Conservation (phyloP, 116 monocot genomes). For the Trichopus zeylanicus region DNA sequence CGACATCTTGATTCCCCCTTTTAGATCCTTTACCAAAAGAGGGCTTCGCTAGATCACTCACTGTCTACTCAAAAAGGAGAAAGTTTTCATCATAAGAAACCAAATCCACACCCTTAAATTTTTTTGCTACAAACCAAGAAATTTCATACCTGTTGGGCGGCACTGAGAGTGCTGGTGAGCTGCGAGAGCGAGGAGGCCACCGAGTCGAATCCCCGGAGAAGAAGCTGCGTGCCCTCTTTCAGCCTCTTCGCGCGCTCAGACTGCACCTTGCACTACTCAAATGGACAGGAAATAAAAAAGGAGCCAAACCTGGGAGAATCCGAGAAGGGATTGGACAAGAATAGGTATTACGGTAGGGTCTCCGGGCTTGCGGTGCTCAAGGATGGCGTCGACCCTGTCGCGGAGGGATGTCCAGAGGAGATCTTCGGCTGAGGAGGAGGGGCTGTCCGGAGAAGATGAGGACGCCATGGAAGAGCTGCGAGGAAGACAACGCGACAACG, state of each 20-base stretch:
- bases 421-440: slow-evolving; percentile 50
- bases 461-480: slow-evolving; percentile 21
- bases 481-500: too few species aligned
- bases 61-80: slow-evolving; percentile 33
- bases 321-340: slow-evolving; percentile 3
- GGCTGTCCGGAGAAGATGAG: slow-evolving; percentile 22
- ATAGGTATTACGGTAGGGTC: background rate
- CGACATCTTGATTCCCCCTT: slow-evolving; percentile 20
- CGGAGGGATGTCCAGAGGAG: slow-evolving; percentile 60
- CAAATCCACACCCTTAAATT: too few species aligned
- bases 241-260: slow-evolving; percentile 46
- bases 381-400: slow-evolving; percentile 49
- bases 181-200: slow-evolving; percentile 73
- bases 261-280: slow-evolving; percentile 15
- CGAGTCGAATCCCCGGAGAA: slow-evolving; percentile 80
- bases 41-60: slow-evolving; percentile 38
- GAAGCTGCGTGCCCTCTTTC: slow-evolving; percentile 61
- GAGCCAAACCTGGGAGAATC: background rate
- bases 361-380: slow-evolving; percentile 37
- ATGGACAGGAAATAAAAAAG: background rate
- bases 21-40: slow-evolving; percentile 21
- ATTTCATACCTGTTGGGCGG: slow-evolving; percentile 57
- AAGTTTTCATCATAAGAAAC: too few species aligned
- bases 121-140: too few species aligned
- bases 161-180: slow-evolving; percentile 48